A percentile compares a stretch with the other conserved stretches of the same genome.
Evolutionary conservation across 768 basidiomycete genomes (phyloP).

Genomic region (Tulasnella sp.): DNA sequence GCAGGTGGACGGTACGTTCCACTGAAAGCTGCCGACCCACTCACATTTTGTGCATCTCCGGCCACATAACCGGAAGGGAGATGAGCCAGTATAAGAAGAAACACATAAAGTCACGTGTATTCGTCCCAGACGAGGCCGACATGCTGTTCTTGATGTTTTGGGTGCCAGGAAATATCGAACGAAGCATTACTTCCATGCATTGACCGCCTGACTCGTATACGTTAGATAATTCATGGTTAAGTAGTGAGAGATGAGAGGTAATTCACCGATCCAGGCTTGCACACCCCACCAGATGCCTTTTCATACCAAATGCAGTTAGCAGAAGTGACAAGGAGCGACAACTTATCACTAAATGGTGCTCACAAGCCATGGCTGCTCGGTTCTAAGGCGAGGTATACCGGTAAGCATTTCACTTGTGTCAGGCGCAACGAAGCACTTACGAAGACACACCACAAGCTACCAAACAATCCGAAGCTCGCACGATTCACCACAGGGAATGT

Average conservation of each 20-base stretch:
- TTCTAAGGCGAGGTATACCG: conserved; percentile 26
- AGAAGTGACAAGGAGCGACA: too few species aligned
- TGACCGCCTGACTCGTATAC: conserved; percentile 35
- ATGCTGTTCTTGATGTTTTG: conserved; percentile 55
- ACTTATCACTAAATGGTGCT: conserved; percentile 31
- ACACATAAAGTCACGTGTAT: conserved; percentile 60
- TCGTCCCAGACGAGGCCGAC: conserved; percentile 63
- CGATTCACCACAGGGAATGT: conserved; percentile 53
- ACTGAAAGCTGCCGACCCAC: conserved; percentile 22
- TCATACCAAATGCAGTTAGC: conserved; percentile 25
- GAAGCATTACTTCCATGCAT: conserved; percentile 62
- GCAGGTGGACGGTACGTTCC: neutral
- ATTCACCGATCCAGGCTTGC: conserved; percentile 53
- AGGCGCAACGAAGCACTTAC: conserved; percentile 18
- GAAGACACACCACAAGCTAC: conserved; percentile 68
- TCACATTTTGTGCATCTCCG: conserved; percentile 71
- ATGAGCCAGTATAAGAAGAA: conserved; percentile 85
- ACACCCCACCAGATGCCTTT: conserved; percentile 58
- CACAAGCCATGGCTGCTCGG: conserved; percentile 56
- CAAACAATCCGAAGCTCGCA: conserved; percentile 63
- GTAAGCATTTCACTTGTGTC: neutral
- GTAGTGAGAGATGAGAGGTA: too few species aligned
- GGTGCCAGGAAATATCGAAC: conserved; percentile 65
- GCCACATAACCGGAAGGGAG: conserved; percentile 69
- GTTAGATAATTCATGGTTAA: too few species aligned